Percentiles rank a stretch among this genome's conserved stretches.
Conservation (phyloP, 306 rosid species). For the Prunus campanulata region DNA sequence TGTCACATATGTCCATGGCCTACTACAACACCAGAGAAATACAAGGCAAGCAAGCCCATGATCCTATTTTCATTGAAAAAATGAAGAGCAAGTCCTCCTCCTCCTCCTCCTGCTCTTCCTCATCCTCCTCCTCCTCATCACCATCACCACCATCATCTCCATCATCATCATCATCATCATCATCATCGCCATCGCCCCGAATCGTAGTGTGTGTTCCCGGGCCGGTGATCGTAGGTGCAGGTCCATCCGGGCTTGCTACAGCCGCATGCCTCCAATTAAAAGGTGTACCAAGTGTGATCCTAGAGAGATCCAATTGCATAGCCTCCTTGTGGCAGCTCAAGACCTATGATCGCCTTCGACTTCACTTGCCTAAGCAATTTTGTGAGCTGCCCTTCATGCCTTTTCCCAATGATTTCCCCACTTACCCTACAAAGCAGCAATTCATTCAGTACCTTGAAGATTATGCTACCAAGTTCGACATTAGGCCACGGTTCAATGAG, state of each 20-base stretch:
- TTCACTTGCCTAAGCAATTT: constrained; percentile 75
- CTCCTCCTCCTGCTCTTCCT: neutral
- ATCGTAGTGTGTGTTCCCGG: constrained; percentile 31
- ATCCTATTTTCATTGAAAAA: constrained; percentile 49
- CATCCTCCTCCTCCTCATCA: neutral
- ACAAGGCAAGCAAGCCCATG: constrained; percentile 71
- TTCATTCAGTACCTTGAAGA: constrained; percentile 53
- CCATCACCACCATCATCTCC: neutral
- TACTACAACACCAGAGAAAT: constrained; percentile 37
- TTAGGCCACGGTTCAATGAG: constrained; percentile 57
- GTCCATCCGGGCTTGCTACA: constrained; percentile 83
- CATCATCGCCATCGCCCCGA: neutral
- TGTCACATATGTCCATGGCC: constrained; percentile 33
- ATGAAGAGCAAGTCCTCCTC: constrained; percentile 11
- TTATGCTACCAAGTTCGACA: constrained; percentile 46
- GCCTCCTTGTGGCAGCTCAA: constrained; percentile 83
- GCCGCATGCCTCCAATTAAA: constrained; percentile 63
- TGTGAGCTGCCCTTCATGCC: constrained; percentile 65
- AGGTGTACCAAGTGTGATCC: constrained; percentile 40
- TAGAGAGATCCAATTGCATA: constrained; percentile 79
- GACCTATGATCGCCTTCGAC: constrained; percentile 70
- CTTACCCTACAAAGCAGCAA: constrained; percentile 75
- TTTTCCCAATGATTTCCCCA: constrained; percentile 61
- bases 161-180: neutral
- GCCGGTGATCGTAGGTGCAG: constrained; percentile 80